Percentiles rank a stretch among this genome's conserved stretches.
phyloP scores from a whole-genome alignment of 2,329 filamentous ascomycete genomes.

The Celoporthe dispersa region DNA sequence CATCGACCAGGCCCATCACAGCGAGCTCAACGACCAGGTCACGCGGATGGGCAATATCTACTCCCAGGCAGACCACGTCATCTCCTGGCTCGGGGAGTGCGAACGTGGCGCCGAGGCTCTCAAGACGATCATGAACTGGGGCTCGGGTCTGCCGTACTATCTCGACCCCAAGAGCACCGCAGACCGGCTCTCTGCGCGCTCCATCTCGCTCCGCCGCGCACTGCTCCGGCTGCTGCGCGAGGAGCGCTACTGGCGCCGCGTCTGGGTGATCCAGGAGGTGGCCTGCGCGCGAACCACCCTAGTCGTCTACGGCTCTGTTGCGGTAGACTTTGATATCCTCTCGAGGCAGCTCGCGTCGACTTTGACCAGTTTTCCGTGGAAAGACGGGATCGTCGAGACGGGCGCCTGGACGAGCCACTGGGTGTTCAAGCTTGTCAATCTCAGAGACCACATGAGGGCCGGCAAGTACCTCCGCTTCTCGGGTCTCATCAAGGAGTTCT shows the following conservation, averaged over 20 bases:
- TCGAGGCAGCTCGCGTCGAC: neutral
- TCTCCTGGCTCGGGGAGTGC: constrained; percentile 18
- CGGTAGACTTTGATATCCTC: constrained; percentile 12
- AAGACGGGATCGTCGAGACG: neutral
- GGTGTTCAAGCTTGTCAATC: constrained; percentile 6
- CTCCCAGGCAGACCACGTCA: constrained; percentile 10
- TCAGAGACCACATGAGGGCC: neutral
- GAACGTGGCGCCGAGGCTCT: constrained; percentile 9
- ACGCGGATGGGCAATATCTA: constrained; percentile 15
- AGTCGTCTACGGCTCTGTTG: constrained; percentile 13
- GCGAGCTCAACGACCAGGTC: constrained; percentile 18
- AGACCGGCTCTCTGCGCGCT: neutral
- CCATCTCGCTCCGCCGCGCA: neutral
- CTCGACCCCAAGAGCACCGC: neutral
- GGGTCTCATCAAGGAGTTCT: constrained; percentile 1
- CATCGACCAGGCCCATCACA: constrained; percentile 15
- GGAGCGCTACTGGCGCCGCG: constrained; percentile 11
- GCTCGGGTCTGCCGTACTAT: neutral
- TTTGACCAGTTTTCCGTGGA: neutral
- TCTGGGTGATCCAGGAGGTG: constrained; percentile 18
- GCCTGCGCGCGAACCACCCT: neutral
- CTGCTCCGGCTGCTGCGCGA: neutral
- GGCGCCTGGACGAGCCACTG: neutral
- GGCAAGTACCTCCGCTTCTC: neutral
- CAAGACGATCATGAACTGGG: neutral